Evolutionary conservation across 257 asterid species (phyloP), one percentile per base, ranked within the genome.

Genomic region (Rubia yunnanensis): DNA sequence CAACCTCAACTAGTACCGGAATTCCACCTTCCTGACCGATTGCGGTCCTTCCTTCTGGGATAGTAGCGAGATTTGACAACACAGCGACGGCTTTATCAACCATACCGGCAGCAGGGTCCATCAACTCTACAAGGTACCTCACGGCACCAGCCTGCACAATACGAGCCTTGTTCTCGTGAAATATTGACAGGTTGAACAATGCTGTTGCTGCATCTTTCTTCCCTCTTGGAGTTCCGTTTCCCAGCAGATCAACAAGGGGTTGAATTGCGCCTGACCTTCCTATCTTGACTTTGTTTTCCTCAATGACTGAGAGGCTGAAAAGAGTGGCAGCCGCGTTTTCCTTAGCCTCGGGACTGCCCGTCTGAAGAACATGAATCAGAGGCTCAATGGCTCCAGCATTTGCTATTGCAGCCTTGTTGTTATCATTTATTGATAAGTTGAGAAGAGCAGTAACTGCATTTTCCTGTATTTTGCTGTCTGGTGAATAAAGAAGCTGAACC

Each of bases 81-180:
- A 78, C 83, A 46, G 75, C 83, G 60, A 78, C 75, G 23, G 82
- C 80, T 61, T 78, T 78, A 63, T 78, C 83, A 46, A 78, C 83
- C 80, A 78, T 71, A 35, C 80, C 80, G 22, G 78, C 78, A 39
- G 83, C 75, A 4, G 83, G 83, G 46, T 78, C 83, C 83, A 78
- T 74, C 68, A 78, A 55, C 61, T 78, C 77, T 11, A 78, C 75
- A 7, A 78, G 79, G 62, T 68, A 74, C 70, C 68, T 78, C 49
- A 78, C 80, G 0, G 75, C 78, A 68, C 83, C 80, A 24, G 79
- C 83, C 58, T 74, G 77, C 41, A 78, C 77, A 28, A 78, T 78
- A 24, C 80, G 75, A 26, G 38, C 72, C 75, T 74, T 74, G 78
- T 78, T 74, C 49, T 78, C 83, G 20, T 65, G 70, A 58, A 68